A percentile compares a stretch with the other conserved stretches of the same genome.
phyloP scores from a whole-genome alignment of 768 basidiomycete genomes.

The Hirschioporus abietinus region DNA sequence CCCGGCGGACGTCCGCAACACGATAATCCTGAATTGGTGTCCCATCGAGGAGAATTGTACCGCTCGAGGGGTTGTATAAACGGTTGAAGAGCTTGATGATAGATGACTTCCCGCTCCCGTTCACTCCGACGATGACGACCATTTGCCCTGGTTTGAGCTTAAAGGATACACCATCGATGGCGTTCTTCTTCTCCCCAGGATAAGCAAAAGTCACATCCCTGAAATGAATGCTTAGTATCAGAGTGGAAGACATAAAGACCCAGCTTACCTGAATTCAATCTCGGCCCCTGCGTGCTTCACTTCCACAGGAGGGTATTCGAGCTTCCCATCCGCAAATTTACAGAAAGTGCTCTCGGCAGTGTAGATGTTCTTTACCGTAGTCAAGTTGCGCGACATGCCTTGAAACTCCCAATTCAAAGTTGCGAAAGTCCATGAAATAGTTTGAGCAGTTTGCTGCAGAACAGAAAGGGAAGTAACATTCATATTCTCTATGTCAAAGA shows the following conservation, averaged over 20 bases:
- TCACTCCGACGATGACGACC: conserved; percentile 25
- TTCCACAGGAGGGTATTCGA: conserved; percentile 6
- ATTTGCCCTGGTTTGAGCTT: conserved; percentile 25
- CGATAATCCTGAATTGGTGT: conserved; percentile 32
- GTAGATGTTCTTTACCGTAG: conserved; percentile 11
- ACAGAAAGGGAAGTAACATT: conserved; percentile 8
- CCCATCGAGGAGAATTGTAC: conserved; percentile 41
- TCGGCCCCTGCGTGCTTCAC: not conserved
- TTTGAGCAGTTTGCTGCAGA: conserved; percentile 9
- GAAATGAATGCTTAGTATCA: not conserved
- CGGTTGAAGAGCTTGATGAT: conserved; percentile 45
- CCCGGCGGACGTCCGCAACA: conserved; percentile 33
- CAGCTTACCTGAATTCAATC: not conserved
- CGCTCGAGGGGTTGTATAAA: conserved; percentile 41
- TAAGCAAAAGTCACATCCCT: conserved; percentile 18
- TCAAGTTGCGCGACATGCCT: conserved; percentile 1
- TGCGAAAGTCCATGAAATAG: conserved; percentile 7
- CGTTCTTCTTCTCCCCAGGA: conserved; percentile 16
- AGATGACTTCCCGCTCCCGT: conserved; percentile 12
- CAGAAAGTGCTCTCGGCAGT: conserved; percentile 5
- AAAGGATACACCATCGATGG: conserved; percentile 22
- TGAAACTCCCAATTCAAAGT: not conserved
- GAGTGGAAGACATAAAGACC: not conserved
- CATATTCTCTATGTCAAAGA: conserved; percentile 1
- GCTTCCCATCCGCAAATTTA: conserved; percentile 8